Percentiles rank a stretch among this genome's conserved stretches.
These are phyloP conservation scores for Drechslerella dactyloides DNA, from an alignment of 2,329 filamentous ascomycete genomes.

Conservation along the genomic window DNA sequence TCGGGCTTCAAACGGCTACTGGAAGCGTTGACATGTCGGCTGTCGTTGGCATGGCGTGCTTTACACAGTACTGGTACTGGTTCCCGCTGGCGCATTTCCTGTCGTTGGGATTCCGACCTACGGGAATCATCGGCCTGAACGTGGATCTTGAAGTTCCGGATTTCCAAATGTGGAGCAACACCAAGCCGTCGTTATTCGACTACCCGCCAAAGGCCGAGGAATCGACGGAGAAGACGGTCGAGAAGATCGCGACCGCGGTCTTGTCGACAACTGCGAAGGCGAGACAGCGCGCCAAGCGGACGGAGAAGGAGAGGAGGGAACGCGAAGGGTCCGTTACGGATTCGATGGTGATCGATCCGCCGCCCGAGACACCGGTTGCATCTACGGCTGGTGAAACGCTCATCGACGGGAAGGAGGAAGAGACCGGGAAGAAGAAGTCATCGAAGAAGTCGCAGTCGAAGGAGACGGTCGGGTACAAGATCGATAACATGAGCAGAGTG, in stretches of 20 bases:
- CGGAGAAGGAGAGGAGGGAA: slow-evolving; percentile 69
- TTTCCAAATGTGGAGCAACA: slow-evolving; percentile 95
- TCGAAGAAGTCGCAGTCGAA: slow-evolving; percentile 89
- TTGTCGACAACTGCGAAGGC: slow-evolving; percentile 96
- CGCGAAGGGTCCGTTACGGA: slow-evolving; percentile 68
- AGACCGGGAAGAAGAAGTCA: slow-evolving; percentile 66
- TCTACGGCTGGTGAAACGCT: slow-evolving; percentile 66
- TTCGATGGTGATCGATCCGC: slow-evolving; percentile 92
- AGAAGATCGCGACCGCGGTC: slow-evolving; percentile 92
- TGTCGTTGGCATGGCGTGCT: slow-evolving; percentile 96
- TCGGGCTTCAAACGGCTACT: slow-evolving; percentile 94
- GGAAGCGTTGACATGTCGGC: slow-evolving; percentile 98
- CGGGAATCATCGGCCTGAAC: slow-evolving; percentile 91
- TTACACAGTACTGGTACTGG: slow-evolving; percentile 99
- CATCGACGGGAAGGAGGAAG: slow-evolving; percentile 68
- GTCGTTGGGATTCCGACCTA: slow-evolving; percentile 94
- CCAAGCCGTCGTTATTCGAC: slow-evolving; percentile 92
- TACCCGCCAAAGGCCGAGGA: slow-evolving; percentile 96
- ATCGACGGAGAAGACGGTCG: slow-evolving; percentile 90
- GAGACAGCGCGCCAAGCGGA: slow-evolving; percentile 90
- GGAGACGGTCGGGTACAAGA: slow-evolving; percentile 94
- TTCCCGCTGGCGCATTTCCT: slow-evolving; percentile 98
- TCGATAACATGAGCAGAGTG: slow-evolving; percentile 96
- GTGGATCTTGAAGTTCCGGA: slow-evolving; percentile 90
- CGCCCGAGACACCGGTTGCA: slow-evolving; percentile 74